Evolutionary conservation across 495 filamentous ascomycete genomes (phyloP), one percentile per base, ranked within the genome.

Genomic region (Talaromyces wortmannii): DNA sequence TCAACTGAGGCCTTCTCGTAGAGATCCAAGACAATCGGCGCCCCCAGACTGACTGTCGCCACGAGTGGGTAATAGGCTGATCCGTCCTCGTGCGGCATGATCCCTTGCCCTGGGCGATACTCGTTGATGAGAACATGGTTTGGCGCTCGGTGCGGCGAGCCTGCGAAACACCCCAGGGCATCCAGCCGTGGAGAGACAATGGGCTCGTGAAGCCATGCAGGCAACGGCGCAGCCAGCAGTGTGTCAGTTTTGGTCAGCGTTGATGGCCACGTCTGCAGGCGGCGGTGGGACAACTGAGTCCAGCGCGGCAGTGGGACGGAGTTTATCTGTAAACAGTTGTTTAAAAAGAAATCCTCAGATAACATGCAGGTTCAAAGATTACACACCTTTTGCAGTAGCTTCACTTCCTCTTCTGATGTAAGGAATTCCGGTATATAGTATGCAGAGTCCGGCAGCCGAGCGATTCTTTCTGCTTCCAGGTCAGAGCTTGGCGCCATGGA

Each of bases 91-190:
- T 98, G 94, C 52, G 92, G 83, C 88, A 97, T 92, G 57, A 97
- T 98, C 6, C 94, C 94, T 59, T 96, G 87, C 1, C 89, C 90
- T 0, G 89, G 84, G 1, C 68, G 70, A 68, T 98, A 98, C 69
- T 97, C 91, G 62, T 98, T 98, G 43, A 97, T 81, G 15, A 98
- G 77, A 47, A 94, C 88, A 74, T 98, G 94, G 57, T 98, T 98
- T 31, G 92, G 91, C 4, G 68, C 74, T 8, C 70, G 56, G 60
- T 97, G 92, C 29, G 92, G 89, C 23, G 90, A 81, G 16, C 78
- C 62, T 3, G 68, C 63, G 68, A 96, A 97, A 18, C 96, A 76
- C 48, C 70, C 68, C 0, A 83, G 66, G 4, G 53, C 59, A 15
- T 77, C 74, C 5, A 98, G 76, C 33, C 89, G 84, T 2, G 83